Conservation (phyloP, 768 basidiomycete genomes). For the Pholiota molesta region DNA sequence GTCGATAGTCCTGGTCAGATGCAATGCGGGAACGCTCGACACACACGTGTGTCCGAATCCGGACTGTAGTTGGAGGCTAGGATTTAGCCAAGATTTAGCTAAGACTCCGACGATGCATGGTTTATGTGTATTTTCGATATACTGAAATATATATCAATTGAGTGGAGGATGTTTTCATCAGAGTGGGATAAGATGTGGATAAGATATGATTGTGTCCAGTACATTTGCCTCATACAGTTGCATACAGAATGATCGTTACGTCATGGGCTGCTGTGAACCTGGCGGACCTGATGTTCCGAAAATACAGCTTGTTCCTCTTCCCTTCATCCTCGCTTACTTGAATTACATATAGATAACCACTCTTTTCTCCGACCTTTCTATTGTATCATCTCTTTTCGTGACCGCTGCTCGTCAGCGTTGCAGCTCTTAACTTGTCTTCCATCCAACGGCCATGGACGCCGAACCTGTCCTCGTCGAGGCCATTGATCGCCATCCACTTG, state of each 20-base stretch:
- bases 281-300: slow-evolving; percentile 5
- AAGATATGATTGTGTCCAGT: neutral
- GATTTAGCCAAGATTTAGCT: neutral
- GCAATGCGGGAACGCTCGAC: neutral
- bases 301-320: neutral
- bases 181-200: neutral
- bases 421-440: neutral
- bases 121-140: neutral
- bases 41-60: slow-evolving; percentile 5
- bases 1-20: slow-evolving; percentile 1
- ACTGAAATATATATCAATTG: neutral
- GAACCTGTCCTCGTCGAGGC: slow-evolving; percentile 35
- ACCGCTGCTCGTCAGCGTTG: neutral
- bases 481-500: slow-evolving; percentile 63
- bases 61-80: neutral
- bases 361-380: neutral
- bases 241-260: slow-evolving; percentile 2
- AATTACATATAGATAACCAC: slow-evolving; percentile 12
- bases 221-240: no score
- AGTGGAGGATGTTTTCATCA: neutral
- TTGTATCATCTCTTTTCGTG: neutral
- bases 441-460: slow-evolving; percentile 34
- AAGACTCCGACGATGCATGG: neutral
- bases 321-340: neutral
- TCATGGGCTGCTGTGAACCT: neutral